A percentile compares a stretch with the other conserved stretches of the same genome.
phyloP scores from a whole-genome alignment of 106 monocot genomes.

The Dendrobium nobile region DNA sequence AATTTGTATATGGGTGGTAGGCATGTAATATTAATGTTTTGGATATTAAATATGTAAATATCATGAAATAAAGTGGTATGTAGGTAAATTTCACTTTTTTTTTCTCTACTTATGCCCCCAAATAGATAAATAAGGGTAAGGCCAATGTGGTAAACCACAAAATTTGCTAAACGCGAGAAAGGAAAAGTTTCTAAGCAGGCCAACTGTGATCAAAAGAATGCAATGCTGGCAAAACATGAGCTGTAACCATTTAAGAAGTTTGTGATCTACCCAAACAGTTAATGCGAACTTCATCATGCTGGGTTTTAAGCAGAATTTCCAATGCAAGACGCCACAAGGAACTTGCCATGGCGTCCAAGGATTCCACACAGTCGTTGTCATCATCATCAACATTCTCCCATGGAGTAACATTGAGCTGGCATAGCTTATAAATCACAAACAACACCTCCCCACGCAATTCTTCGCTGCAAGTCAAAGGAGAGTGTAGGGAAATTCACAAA shows the following conservation, averaged over 20 bases:
- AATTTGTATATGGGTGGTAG: too few species aligned
- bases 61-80: too few species aligned
- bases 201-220: neutral
- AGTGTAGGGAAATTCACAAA: neutral
- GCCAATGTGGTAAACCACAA: neutral
- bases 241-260: constrained; percentile 1
- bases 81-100: neutral
- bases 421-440: constrained; percentile 84
- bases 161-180: neutral
- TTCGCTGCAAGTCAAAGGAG: constrained; percentile 44
- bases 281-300: constrained; percentile 74
- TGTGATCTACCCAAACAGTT: constrained; percentile 76
- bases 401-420: constrained; percentile 31
- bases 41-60: too few species aligned
- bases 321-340: constrained; percentile 36
- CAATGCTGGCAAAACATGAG: constrained; percentile 4
- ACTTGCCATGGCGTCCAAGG: constrained; percentile 13
- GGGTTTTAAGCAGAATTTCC: constrained; percentile 74
- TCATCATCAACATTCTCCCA: constrained; percentile 32
- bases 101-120: neutral
- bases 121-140: neutral
- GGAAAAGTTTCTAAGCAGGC: neutral
- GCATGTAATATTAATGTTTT: too few species aligned
- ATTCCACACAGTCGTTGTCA: constrained; percentile 12
- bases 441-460: constrained; percentile 86